A percentile compares a stretch with the other conserved stretches of the same genome.
phyloP scores from a whole-genome alignment of 2,329 filamentous ascomycete species.

The Clarireedia hainanense region DNA sequence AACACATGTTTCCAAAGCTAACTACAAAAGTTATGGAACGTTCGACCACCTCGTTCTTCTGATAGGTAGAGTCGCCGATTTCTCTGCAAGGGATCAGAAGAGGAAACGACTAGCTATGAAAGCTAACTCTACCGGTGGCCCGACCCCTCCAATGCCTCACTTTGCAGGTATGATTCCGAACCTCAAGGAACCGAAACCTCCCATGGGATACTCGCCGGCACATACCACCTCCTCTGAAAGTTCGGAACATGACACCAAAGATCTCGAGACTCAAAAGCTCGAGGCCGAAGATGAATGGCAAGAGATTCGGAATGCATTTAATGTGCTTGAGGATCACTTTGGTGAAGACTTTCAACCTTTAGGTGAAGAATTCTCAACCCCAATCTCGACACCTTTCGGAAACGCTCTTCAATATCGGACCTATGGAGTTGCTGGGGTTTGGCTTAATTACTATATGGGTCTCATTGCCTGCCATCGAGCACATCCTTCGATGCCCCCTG shows the following conservation, averaged over 20 bases:
- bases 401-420: constrained; percentile 73
- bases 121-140: constrained; percentile 28
- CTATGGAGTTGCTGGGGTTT: constrained; percentile 79
- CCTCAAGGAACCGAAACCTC: constrained; percentile 20
- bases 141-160: constrained; percentile 17
- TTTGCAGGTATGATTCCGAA: constrained; percentile 28
- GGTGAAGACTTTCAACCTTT: constrained; percentile 72
- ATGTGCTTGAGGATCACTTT: constrained; percentile 55
- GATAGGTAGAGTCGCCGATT: constrained; percentile 71
- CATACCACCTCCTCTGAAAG: constrained; percentile 18
- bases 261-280: constrained; percentile 19
- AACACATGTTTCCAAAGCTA: constrained; percentile 12
- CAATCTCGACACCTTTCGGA: constrained; percentile 71
- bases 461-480: constrained; percentile 74
- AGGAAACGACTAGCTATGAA: constrained; percentile 67
- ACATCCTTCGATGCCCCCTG: constrained; percentile 85
- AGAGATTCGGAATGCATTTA: constrained; percentile 63
- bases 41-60: constrained; percentile 83
- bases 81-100: constrained; percentile 66
- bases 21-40: constrained; percentile 63
- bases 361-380: constrained; percentile 53
- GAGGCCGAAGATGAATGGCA: constrained; percentile 58
- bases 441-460: constrained; percentile 81
- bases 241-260: constrained; percentile 17
- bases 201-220: constrained; percentile 25